These are phyloP conservation scores for Komagataella phaffii DNA, from an alignment of 805 yeast genomes.

Conservation along the genomic window DNA sequence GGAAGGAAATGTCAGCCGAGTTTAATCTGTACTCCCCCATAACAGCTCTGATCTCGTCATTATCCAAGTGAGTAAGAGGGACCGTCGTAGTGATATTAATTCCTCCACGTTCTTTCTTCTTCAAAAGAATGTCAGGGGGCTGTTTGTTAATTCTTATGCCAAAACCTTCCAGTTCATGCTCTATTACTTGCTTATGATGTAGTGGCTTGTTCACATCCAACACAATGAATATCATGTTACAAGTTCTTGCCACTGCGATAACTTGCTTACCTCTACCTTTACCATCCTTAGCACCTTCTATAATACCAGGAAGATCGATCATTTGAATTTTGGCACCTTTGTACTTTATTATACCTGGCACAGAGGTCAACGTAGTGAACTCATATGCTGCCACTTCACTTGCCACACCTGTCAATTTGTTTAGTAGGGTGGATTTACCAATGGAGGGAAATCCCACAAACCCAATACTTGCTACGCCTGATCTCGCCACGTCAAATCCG, in stretches of 20 bases:
- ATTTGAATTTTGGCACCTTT: conserved; percentile 97
- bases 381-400: conserved; percentile 98
- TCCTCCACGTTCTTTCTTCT: conserved; percentile 94
- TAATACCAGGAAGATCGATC: conserved; percentile 84
- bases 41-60: conserved; percentile 91
- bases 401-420: conserved; percentile 88
- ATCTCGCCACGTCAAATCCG: conserved; percentile 97
- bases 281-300: conserved; percentile 87
- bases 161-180: conserved; percentile 91
- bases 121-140: conserved; percentile 86
- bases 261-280: conserved; percentile 93
- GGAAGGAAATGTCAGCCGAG: conserved; percentile 89
- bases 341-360: conserved; percentile 91
- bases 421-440: conserved; percentile 74
- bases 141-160: conserved; percentile 88
- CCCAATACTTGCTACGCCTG: conserved; percentile 96
- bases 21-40: conserved; percentile 91
- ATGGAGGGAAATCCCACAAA: conserved; percentile 98
- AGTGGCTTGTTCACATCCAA: conserved; percentile 94
- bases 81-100: conserved; percentile 87
- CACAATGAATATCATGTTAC: conserved; percentile 85
- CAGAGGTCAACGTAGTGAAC: conserved; percentile 94
- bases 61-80: conserved; percentile 80
- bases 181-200: conserved; percentile 87
- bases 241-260: conserved; percentile 97